A percentile compares a stretch with the other conserved stretches of the same genome.
These are phyloP conservation scores for Erodium maritimum DNA, from an alignment of 345 rosid species.

Conservation along the genomic window DNA sequence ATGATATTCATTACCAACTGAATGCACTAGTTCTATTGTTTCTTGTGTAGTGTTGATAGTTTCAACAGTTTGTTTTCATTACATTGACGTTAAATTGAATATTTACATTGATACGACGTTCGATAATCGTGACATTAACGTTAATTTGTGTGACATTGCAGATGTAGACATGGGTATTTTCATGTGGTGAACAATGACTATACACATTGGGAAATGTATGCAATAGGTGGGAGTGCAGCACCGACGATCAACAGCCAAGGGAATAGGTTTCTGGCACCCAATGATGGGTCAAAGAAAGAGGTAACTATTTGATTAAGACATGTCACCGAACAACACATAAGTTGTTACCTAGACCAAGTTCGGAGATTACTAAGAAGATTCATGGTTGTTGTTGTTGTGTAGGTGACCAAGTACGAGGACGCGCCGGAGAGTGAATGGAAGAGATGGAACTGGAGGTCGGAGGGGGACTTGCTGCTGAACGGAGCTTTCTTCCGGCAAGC, in stretches of 20 bases:
- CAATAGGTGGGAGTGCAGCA: slow-evolving; percentile 72
- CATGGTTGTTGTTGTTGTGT: neutral
- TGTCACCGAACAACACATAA: no score
- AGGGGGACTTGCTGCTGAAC: slow-evolving; percentile 57
- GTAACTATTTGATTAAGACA: slow-evolving; percentile 20
- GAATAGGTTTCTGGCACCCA: slow-evolving; percentile 65
- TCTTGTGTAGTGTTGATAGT: no score
- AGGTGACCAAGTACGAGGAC: slow-evolving; percentile 74
- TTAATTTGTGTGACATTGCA: slow-evolving; percentile 12
- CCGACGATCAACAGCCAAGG: slow-evolving; percentile 82
- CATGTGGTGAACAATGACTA: slow-evolving; percentile 88
- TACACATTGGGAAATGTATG: slow-evolving; percentile 80
- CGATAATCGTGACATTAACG: no score
- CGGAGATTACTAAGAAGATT: no score
- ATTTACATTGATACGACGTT: no score
- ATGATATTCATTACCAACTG: no score
- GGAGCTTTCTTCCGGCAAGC: slow-evolving; percentile 60
- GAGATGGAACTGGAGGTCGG: slow-evolving; percentile 67
- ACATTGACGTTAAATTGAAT: no score
- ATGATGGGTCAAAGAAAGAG: slow-evolving; percentile 41
- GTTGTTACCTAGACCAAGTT: no score
- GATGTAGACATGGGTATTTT: slow-evolving; percentile 71
- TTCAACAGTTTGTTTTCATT: no score
- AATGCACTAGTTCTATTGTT: no score
- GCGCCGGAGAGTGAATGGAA: slow-evolving; percentile 53